These are phyloP conservation scores for Achaetomiella virescens DNA, from an alignment of 495 filamentous ascomycete species.

Conservation along the genomic window DNA sequence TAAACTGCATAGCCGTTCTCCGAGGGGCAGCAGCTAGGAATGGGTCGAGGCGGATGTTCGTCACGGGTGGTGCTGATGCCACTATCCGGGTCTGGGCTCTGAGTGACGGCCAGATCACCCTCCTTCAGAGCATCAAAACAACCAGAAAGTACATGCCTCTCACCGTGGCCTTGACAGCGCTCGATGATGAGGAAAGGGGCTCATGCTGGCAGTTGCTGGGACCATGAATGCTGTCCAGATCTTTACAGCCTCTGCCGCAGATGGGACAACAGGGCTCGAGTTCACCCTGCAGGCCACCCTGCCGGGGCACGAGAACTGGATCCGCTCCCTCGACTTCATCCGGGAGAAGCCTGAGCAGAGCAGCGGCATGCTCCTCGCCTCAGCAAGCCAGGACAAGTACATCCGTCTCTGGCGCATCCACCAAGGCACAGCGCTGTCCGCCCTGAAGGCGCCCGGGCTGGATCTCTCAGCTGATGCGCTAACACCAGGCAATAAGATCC, in stretches of 20 bases:
- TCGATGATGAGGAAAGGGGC: constrained; percentile 45
- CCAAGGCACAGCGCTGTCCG: constrained; percentile 57
- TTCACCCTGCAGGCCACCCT: constrained; percentile 76
- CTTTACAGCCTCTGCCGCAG: constrained; percentile 50
- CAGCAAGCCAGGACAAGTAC: constrained; percentile 96
- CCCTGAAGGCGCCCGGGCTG: constrained; percentile 34
- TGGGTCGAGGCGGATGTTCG: constrained; percentile 45
- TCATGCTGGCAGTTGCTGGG: constrained; percentile 74
- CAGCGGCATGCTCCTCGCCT: constrained; percentile 76
- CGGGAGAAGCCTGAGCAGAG: constrained; percentile 46
- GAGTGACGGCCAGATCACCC: constrained; percentile 36
- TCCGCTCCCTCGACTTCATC: constrained; percentile 75
- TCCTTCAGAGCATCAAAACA: constrained; percentile 67
- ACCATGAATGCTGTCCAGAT: constrained; percentile 74
- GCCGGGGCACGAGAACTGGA: constrained; percentile 91
- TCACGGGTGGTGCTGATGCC: constrained; percentile 71
- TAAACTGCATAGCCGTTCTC: constrained; percentile 70
- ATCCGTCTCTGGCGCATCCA: constrained; percentile 89
- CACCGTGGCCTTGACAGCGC: constrained; percentile 55
- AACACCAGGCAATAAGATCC: constrained; percentile 75
- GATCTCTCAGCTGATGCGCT: constrained; percentile 44
- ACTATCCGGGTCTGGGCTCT: constrained; percentile 73
- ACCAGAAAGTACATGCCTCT: constrained; percentile 76
- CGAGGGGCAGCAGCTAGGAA: constrained; percentile 28
- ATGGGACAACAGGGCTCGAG: constrained; percentile 24